A percentile compares a stretch with the other conserved stretches of the same genome.
These are phyloP conservation scores for Tulasnella sp. DNA, from an alignment of 768 basidiomycete genomes.

Conservation along the genomic window DNA sequence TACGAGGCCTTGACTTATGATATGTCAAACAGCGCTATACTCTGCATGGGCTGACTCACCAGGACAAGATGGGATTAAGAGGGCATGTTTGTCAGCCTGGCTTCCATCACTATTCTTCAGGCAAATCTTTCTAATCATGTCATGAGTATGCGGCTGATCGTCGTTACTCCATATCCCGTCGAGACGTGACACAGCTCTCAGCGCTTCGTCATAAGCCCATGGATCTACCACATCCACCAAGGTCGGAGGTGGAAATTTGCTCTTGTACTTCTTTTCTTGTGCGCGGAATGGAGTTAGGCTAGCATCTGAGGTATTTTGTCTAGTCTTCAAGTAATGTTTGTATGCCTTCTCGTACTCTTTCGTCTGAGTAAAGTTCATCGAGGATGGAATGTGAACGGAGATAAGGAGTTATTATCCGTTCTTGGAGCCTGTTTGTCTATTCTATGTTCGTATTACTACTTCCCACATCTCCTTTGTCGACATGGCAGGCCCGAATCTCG, in stretches of 20 bases:
- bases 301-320: neutral
- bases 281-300: constrained; percentile 40
- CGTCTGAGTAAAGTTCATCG: neutral
- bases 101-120: constrained; percentile 19
- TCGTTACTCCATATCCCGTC: constrained; percentile 32
- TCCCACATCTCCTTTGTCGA: neutral
- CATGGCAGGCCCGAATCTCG: constrained; percentile 70
- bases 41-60: neutral
- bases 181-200: constrained; percentile 39
- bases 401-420: too few relatives aligned
- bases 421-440: too few relatives aligned
- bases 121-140: neutral
- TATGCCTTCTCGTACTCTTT: constrained; percentile 46
- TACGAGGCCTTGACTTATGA: constrained; percentile 51
- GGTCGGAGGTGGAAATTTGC: constrained; percentile 65
- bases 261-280: constrained; percentile 70
- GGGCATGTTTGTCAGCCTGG: neutral
- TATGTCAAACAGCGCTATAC: neutral
- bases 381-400: neutral
- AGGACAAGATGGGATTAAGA: neutral
- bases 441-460: too few relatives aligned
- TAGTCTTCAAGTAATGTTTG: constrained; percentile 31
- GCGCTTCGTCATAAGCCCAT: constrained; percentile 32
- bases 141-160: neutral
- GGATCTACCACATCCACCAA: constrained; percentile 57